These are phyloP conservation scores for Phyllosticta paracitricarpa DNA, from an alignment of 2,329 filamentous ascomycete species.

Conservation along the genomic window DNA sequence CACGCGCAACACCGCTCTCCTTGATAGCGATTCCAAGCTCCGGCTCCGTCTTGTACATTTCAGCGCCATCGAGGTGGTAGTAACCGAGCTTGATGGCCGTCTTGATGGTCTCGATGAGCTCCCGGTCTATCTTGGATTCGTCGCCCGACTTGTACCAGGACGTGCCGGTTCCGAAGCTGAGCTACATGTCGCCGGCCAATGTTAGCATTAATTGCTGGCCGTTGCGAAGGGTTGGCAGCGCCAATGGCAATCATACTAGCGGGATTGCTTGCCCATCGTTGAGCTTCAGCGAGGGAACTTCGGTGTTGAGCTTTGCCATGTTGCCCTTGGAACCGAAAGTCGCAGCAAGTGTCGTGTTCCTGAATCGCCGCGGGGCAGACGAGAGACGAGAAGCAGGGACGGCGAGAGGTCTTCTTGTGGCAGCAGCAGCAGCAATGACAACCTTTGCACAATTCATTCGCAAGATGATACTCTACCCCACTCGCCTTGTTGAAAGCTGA, in stretches of 20 bases:
- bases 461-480: not conserved
- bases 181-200: slow-evolving; percentile 30
- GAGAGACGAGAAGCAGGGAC: not conserved
- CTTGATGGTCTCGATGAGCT: slow-evolving; percentile 46
- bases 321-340: not conserved
- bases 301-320: slow-evolving; percentile 35
- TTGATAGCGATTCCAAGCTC: slow-evolving; percentile 41
- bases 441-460: not conserved
- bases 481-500: not conserved
- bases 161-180: slow-evolving; percentile 65
- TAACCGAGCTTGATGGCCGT: slow-evolving; percentile 61
- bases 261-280: slow-evolving; percentile 67
- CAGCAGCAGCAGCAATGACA: not conserved
- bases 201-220: not conserved
- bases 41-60: slow-evolving; percentile 46
- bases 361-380: not conserved
- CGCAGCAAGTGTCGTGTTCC: not conserved
- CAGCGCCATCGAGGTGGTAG: slow-evolving; percentile 64
- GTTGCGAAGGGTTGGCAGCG: not conserved
- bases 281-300: slow-evolving; percentile 54
- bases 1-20: slow-evolving; percentile 32
- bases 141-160: slow-evolving; percentile 49
- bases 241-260: slow-evolving; percentile 36
- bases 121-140: slow-evolving; percentile 45
- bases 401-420: not conserved